These are phyloP conservation scores for Collybia nuda DNA, from an alignment of 768 basidiomycete species.

Conservation along the genomic window DNA sequence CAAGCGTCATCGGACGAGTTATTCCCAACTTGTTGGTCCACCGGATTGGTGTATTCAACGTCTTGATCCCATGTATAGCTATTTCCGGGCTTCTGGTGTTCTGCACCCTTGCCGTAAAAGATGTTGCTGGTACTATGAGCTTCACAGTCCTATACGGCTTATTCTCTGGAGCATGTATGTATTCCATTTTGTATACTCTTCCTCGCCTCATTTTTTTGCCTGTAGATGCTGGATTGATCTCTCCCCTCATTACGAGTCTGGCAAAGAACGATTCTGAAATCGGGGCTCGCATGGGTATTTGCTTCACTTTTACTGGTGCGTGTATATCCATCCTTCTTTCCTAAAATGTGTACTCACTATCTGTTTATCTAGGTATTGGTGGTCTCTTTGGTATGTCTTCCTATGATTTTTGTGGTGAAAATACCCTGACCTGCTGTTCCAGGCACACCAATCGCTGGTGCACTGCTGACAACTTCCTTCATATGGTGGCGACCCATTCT, in stretches of 20 bases:
- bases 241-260: conserved; percentile 42
- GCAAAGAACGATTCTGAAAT: conserved; percentile 49
- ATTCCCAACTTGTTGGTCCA: conserved; percentile 32
- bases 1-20: conserved; percentile 38
- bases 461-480: conserved; percentile 41
- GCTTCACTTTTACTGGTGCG: conserved; percentile 29
- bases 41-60: conserved; percentile 22
- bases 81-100: conserved; percentile 31
- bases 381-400: conserved; percentile 17
- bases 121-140: conserved; percentile 24
- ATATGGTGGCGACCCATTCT: conserved; percentile 30
- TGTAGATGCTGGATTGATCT: conserved; percentile 38
- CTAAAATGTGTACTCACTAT: not conserved
- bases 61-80: conserved; percentile 26
- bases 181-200: not conserved
- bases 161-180: conserved; percentile 38
- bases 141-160: conserved; percentile 40
- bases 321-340: not conserved
- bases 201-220: not conserved
- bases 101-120: conserved; percentile 30
- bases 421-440: not conserved
- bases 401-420: not conserved
- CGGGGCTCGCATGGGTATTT: conserved; percentile 52
- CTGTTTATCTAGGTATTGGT: conserved; percentile 12
- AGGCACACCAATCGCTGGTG: conserved; percentile 52